A percentile compares a stretch with the other conserved stretches of the same genome.
phyloP scores from a whole-genome alignment of 75 land plant species.

The Sequoia sempervirens region DNA sequence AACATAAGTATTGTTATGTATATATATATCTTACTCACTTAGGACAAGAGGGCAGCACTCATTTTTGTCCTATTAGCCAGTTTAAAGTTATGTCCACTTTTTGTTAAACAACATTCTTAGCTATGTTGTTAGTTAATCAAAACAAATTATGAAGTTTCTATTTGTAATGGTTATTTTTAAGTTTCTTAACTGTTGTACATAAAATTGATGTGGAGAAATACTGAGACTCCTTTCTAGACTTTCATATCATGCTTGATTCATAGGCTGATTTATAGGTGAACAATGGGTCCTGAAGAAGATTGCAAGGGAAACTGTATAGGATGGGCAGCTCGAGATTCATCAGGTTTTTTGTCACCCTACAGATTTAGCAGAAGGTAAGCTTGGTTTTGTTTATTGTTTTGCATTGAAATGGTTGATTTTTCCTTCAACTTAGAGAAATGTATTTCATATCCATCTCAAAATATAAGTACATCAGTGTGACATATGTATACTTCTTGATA shows the following conservation, averaged over 20 bases:
- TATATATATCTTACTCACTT: too few relatives aligned
- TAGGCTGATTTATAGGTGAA: not conserved
- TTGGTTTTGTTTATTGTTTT: constrained; percentile 1
- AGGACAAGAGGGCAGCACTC: not conserved
- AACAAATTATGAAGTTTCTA: not conserved
- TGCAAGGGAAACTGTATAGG: constrained; percentile 29
- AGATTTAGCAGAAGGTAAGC: constrained; percentile 66
- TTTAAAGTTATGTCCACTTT: not conserved
- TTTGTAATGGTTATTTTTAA: too few relatives aligned
- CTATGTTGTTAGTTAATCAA: not conserved
- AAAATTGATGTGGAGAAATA: not conserved
- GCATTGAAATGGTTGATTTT: not conserved
- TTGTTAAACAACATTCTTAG: not conserved
- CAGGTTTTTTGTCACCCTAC: constrained; percentile 62
- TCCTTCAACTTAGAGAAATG: not conserved
- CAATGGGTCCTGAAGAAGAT: not conserved
- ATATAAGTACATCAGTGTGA: not conserved
- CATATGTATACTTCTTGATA: not conserved
- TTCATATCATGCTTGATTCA: not conserved
- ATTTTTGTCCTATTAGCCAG: not conserved
- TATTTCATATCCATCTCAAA: not conserved
- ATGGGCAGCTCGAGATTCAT: constrained; percentile 58
- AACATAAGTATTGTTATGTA: too few relatives aligned
- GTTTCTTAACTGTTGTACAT: not conserved
- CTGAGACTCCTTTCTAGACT: not conserved